Conservation (phyloP, 2,329 filamentous ascomycete species). For the Pseudogymnoascus sp. region DNA sequence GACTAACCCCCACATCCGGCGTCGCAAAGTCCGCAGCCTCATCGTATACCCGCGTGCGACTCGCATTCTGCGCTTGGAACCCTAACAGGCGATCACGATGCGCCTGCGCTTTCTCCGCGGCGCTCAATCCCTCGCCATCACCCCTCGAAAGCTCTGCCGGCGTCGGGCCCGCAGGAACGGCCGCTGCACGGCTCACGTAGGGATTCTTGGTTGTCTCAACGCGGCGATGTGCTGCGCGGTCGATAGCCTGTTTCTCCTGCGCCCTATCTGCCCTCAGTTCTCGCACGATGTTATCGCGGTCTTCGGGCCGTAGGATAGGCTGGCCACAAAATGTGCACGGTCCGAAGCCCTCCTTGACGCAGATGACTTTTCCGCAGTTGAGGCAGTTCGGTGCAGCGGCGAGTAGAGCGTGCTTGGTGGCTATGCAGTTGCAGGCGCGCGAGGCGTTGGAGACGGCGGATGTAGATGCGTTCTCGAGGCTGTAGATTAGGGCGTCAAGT, state of each 20-base stretch:
- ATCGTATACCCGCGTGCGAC: constrained; percentile 60
- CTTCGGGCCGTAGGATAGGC: constrained; percentile 60
- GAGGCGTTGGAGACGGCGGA: constrained; percentile 54
- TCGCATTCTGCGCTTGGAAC: constrained; percentile 63
- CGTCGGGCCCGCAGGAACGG: constrained; percentile 1
- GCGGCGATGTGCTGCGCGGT: constrained; percentile 61
- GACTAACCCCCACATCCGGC: constrained; percentile 45
- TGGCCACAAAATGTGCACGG: constrained; percentile 86
- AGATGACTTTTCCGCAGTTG: constrained; percentile 89
- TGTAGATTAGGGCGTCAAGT: constrained; percentile 73
- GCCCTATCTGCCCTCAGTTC: constrained; percentile 80
- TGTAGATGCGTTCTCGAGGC: constrained; percentile 87
- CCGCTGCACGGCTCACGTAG: not conserved
- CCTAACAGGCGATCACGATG: constrained; percentile 59
- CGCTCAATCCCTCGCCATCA: constrained; percentile 12
- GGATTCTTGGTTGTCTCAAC: constrained; percentile 44
- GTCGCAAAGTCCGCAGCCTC: constrained; percentile 62
- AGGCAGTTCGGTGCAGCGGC: constrained; percentile 90
- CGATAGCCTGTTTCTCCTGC: constrained; percentile 73
- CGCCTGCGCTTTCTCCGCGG: constrained; percentile 44
- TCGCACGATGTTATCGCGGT: constrained; percentile 78
- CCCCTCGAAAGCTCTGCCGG: constrained; percentile 15
- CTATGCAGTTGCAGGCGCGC: constrained; percentile 80
- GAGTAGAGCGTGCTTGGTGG: constrained; percentile 76
- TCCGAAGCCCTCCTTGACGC: constrained; percentile 85